phyloP scores from a whole-genome alignment of 805 yeast genomes.

The Candida suzukii region DNA sequence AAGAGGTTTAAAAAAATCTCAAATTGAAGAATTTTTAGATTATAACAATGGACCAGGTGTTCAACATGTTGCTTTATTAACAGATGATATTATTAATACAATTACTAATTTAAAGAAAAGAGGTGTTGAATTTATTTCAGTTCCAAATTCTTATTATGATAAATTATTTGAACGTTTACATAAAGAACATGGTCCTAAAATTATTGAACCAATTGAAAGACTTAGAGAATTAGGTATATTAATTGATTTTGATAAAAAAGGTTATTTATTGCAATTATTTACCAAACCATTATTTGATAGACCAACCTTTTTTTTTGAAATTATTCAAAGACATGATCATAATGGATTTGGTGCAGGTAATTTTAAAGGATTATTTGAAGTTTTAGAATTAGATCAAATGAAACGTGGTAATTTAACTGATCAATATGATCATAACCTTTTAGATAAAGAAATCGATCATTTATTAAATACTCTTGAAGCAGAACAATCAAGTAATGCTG shows the following conservation, averaged over 20 bases:
- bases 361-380: conserved; percentile 73
- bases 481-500: too few relatives aligned
- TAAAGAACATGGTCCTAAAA: conserved; percentile 29
- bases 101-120: conserved; percentile 46
- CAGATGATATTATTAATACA: conserved; percentile 52
- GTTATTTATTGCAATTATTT: conserved; percentile 76
- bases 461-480: too few relatives aligned
- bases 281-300: conserved; percentile 71
- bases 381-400: conserved; percentile 71
- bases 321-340: conserved; percentile 74
- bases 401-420: conserved; percentile 49
- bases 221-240: conserved; percentile 51
- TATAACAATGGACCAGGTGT: conserved; percentile 77
- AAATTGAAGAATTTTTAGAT: conserved; percentile 75
- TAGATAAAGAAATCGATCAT: neutral
- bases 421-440: neutral
- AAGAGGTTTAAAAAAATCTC: conserved; percentile 55
- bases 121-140: conserved; percentile 64
- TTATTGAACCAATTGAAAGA: conserved; percentile 46
- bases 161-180: conserved; percentile 39
- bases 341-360: conserved; percentile 89
- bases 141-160: conserved; percentile 52
- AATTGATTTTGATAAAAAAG: conserved; percentile 70
- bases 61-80: conserved; percentile 72
- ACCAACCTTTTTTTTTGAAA: conserved; percentile 77